Evolutionary conservation across 108 stramenopile species (phyloP), one percentile per base, ranked within the genome.

Genomic region (Cyclotella choctawhatcheeana): DNA sequence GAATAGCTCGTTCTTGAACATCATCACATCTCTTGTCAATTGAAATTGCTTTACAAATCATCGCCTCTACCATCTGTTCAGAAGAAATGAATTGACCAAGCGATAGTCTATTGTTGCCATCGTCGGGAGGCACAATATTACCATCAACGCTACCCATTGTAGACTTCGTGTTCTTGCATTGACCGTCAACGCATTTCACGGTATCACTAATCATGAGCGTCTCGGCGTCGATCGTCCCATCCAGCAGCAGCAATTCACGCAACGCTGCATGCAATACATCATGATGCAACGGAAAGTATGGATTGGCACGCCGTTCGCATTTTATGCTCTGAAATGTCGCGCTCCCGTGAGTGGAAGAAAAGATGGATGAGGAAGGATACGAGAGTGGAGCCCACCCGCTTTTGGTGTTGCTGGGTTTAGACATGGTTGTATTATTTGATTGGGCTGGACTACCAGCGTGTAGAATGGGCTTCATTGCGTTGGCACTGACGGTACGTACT

Each of bases 221-320:
- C 22, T 21, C 21, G 3, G 53, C 25, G 59, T 85, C 84, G 34
- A 85, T 70, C 25, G 31, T 51, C 4, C 81, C 81, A 51, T 79
- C 77, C 7, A 85, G 58, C 43, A 85, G 69, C 7, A 85, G 61
- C 16, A 82, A 44, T 56, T 85, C 84, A 12, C 84, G 53, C 47
- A 82, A 29, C 16, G 81, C 67, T 17, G 84, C 81, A 4, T 43
- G 27, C 26, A 85, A 61, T 22, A 85, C 84, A 66, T 77, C 72
- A 58, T 52, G 67, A 59, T 85, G 79, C 6, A 85, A 67, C 1
- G 84, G 84, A 54, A 82, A 85, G 45, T 74, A 81, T 26, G 77
- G 84, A 63, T 85, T 58, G 25, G 67, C 37, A 69, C 31, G 33
- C 4, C 67, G 63, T 13, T 44, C 43, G 64, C 2, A 26, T 27